phyloP scores from a whole-genome alignment of 768 basidiomycete genomes.

The Leccinum pellstonianum region DNA sequence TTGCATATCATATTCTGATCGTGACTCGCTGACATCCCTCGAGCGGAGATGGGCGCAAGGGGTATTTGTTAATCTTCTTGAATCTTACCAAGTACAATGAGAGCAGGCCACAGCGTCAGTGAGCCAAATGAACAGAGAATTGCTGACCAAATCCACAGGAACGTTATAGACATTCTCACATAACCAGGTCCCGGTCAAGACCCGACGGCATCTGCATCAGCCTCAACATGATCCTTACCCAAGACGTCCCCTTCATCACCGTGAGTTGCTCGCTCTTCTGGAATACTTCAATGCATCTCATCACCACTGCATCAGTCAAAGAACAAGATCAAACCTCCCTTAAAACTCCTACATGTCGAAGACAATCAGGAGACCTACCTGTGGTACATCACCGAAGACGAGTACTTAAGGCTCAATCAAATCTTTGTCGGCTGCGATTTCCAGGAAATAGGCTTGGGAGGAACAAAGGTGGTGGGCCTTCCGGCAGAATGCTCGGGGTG shows the following conservation, averaged over 20 bases:
- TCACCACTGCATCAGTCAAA: background rate
- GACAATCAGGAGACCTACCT: background rate
- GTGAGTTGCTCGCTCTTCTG: background rate
- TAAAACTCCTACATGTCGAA: background rate
- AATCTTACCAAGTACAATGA: too few species aligned
- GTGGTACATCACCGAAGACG: conserved; percentile 21
- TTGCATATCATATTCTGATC: too few species aligned
- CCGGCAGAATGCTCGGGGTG: conserved; percentile 9
- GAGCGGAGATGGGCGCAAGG: too few species aligned
- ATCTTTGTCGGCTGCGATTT: conserved; percentile 14
- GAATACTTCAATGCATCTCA: background rate
- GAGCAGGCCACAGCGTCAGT: too few species aligned
- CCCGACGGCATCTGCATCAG: background rate
- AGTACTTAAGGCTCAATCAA: conserved; percentile 16
- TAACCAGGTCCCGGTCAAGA: too few species aligned
- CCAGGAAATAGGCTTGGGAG: conserved; percentile 15
- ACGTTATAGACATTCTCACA: too few species aligned
- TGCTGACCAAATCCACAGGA: too few species aligned
- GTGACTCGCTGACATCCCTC: too few species aligned
- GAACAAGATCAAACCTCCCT: conserved; percentile 14
- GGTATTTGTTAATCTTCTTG: too few species aligned
- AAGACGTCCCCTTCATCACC: conserved; percentile 8
- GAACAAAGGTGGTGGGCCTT: conserved; percentile 15
- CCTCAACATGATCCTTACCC: background rate
- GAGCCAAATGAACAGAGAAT: too few species aligned